Conservation (phyloP, 306 rosid genomes). For the Abrus precatorius region DNA sequence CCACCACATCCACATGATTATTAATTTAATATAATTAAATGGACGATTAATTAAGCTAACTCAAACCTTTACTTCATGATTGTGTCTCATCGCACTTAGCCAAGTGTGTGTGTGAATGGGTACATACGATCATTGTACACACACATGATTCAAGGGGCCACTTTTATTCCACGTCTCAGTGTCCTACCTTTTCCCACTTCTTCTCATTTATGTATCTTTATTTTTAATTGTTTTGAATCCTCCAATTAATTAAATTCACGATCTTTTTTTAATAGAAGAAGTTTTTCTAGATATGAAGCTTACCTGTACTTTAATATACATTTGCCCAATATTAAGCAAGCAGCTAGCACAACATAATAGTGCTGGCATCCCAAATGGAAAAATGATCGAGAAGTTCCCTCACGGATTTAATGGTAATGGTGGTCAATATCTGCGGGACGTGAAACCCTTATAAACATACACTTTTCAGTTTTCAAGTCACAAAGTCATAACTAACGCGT, state of each 20-base stretch:
- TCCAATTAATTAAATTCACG: not conserved
- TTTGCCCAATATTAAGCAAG: conserved; percentile 14
- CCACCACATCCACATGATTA: conserved; percentile 6
- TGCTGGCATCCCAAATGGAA: conserved; percentile 8
- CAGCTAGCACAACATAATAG: conserved; percentile 30
- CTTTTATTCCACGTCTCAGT: conserved; percentile 27
- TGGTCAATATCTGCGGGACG: conserved; percentile 39
- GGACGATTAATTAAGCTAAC: not conserved
- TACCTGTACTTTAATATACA: not conserved
- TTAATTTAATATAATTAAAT: not conserved
- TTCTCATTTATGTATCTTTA: not conserved
- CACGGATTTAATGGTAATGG: conserved; percentile 50
- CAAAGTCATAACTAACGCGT: conserved; percentile 56
- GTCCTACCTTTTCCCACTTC: conserved; percentile 6
- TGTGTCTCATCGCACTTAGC: not conserved
- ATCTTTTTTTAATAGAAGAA: not conserved
- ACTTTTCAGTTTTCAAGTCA: conserved; percentile 24
- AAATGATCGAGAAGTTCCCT: not conserved
- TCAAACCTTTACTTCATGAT: not conserved
- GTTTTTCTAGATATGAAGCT: conserved; percentile 8
- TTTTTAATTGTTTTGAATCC: not conserved
- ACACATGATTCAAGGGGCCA: conserved; percentile 31
- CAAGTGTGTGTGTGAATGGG: too few species aligned
- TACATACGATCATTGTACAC: not conserved
- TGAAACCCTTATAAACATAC: conserved; percentile 41